Evolutionary conservation across 2,329 filamentous ascomycete species (phyloP), one percentile per base, ranked within the genome.

Genomic region (Botryotinia convoluta): DNA sequence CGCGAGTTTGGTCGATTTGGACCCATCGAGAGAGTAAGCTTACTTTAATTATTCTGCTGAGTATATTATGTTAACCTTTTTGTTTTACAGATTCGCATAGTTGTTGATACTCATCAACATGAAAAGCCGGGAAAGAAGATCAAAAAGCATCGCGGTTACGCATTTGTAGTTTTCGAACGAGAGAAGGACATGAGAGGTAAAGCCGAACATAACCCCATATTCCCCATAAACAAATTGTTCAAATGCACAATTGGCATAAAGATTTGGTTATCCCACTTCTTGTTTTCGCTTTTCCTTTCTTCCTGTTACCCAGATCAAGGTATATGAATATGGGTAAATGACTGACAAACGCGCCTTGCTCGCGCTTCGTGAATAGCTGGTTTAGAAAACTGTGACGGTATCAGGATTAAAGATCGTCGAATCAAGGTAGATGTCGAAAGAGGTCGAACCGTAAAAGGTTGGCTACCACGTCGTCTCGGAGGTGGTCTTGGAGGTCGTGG

Each of bases 111-210:
- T 7, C 90, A 93, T 78, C 87, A 90, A 75, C 84, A 87, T 78
- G 88, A 88, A 80, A 92, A 87, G 82, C 89, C 87, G 73, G 92
- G 91, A 79, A 94, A 95, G 84, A 91, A 93, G 81, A 92, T 92
- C 81, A 94, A 94, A 85, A 85, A 91, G 69, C 93, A 97, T 81
- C 88, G 92, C 80, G 96, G 96, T 75, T 99, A 99, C 83, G 96
- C 94, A 75, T 99, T 99, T 81, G 92, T 99, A 78, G 93, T 98
- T 72, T 99, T 95, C 82, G 95, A 98, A 84, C 92, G 93, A 82
- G 96, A 98, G 84, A 95, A 95, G 84, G 96, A 98, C 82, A 98
- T 98, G 95, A 97, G 97, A 94, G 94, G 95, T 98, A 97, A 90
- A 85, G 84, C 64, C 83, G 82, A 81, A 82, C 82, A 84, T 81